Evolutionary conservation across 768 basidiomycete genomes (phyloP).

Genomic region (Lactarius sanguifluus): DNA sequence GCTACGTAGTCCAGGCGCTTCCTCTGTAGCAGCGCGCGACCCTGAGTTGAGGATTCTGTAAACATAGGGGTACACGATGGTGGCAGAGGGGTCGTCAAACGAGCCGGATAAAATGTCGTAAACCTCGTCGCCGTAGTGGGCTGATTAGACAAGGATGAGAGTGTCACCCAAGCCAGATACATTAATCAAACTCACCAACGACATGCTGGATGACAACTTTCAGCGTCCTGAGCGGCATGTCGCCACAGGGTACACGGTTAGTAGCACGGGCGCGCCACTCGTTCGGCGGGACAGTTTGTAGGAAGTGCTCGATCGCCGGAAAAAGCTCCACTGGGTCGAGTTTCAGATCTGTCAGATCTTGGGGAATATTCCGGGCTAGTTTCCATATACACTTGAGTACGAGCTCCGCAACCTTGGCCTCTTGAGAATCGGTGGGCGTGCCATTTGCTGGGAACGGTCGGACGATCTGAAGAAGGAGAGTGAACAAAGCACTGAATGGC

Average conservation of each 20-base stretch:
- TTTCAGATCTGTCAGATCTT: constrained; percentile 76
- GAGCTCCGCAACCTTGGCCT: constrained; percentile 87
- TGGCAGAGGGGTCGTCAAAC: constrained; percentile 96
- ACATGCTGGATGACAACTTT: constrained; percentile 98
- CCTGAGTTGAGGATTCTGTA: constrained; percentile 84
- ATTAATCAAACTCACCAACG: constrained; percentile 64
- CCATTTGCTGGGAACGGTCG: constrained; percentile 80
- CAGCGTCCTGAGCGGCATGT: constrained; percentile 96
- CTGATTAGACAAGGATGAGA: constrained; percentile 40
- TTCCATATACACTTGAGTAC: constrained; percentile 99
- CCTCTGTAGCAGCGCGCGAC: constrained; percentile 42
- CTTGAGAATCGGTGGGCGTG: constrained; percentile 71
- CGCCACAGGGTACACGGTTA: constrained; percentile 90
- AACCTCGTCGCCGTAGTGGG: constrained; percentile 82
- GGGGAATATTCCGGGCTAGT: constrained; percentile 89
- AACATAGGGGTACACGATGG: constrained; percentile 94
- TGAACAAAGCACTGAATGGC: constrained; percentile 65
- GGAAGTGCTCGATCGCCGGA: constrained; percentile 89
- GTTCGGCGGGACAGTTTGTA: constrained; percentile 90
- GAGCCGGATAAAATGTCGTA: constrained; percentile 88
- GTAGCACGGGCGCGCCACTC: constrained; percentile 93
- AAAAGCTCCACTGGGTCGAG: constrained; percentile 89
- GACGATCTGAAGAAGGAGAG: constrained; percentile 76
- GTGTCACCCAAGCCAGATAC: background rate
- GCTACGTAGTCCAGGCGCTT: constrained; percentile 34